Base-by-base conservation (phyloP, 2,329 filamentous ascomycete species). In the Hymenotorrendiella dingleyae region DNA sequence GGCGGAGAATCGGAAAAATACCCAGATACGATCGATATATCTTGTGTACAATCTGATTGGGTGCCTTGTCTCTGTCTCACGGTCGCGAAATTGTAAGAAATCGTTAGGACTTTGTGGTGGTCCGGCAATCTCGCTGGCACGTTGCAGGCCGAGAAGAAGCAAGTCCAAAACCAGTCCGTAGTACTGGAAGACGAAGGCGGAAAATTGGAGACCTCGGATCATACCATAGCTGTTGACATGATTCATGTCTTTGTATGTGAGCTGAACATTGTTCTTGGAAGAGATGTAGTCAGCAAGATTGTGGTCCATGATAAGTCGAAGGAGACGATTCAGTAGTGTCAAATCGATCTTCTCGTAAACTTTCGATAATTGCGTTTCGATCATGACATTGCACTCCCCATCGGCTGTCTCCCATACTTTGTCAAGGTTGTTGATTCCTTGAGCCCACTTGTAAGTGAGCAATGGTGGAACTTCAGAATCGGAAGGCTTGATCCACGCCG, bases 231-330 rank as follows among this genome's bases (percentile, higher is more conserved):
- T 94, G 68, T 98, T 98, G 62, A 94, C 93, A 60, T 98, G 93
- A 61, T 96, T 97, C 93, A 98, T 98, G 58, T 98, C 93, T 71
- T 98, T 98, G 73, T 98, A 98, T 49, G 94, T 96, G 50, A 98
- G 77, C 63, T 96, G 91, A 10, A 98, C 93, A 61, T 98, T 98
- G 73, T 98, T 98, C 78, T 98, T 98, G 27, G 91, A 89, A 1
- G 91, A 96, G 60, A 98, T 98, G 67, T 98, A 98, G 64, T 98
- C 94, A 4, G 93, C 93, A 68, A 98, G 68, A 64, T 98, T 98
- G 73, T 98, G 93, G 58, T 98, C 94, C 94, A 98, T 98, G 63
- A 98, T 96, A 53, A 98, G 69, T 36, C 93, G 80, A 37, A 98
- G 73, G 23, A 98, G 74, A 45, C 91, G 86, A 68, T 98, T 98